These are phyloP conservation scores for Leishmania tropica DNA, from an alignment of 208 protist species.

Conservation along the genomic window DNA sequence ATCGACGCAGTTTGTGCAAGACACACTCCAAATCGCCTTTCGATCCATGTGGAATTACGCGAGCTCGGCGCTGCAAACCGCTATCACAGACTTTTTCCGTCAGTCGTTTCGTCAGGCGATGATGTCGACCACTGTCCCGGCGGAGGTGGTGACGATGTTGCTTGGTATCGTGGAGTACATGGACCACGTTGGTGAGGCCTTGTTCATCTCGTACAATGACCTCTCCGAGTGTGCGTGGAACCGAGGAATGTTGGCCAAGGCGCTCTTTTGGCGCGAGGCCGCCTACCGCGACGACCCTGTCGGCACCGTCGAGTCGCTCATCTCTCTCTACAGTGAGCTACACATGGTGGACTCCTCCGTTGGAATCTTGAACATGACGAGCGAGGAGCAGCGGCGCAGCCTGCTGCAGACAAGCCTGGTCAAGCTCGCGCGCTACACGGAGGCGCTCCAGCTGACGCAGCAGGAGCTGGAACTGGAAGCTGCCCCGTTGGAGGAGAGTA, in stretches of 20 bases:
- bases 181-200: constrained; percentile 77
- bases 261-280: constrained; percentile 86
- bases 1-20: constrained; percentile 62
- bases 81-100: constrained; percentile 66
- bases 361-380: constrained; percentile 71
- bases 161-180: constrained; percentile 87
- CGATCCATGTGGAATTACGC: constrained; percentile 77
- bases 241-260: constrained; percentile 88
- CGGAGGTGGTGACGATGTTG: constrained; percentile 68
- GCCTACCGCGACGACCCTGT: constrained; percentile 77
- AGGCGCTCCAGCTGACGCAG: constrained; percentile 69
- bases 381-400: constrained; percentile 59
- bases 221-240: constrained; percentile 83
- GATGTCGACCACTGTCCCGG: constrained; percentile 60
- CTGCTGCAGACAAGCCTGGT: constrained; percentile 83
- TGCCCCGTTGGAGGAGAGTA: constrained; percentile 42
- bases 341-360: constrained; percentile 80
- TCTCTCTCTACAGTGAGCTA: constrained; percentile 81
- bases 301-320: constrained; percentile 75
- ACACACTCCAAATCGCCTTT: constrained; percentile 74
- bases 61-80: constrained; percentile 57
- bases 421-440: constrained; percentile 78
- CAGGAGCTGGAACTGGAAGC: constrained; percentile 64
- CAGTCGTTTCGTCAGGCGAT: constrained; percentile 68
- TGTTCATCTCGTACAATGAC: constrained; percentile 64